Conservation (phyloP, 257 asterid species). For the Anisodus tanguticus region DNA sequence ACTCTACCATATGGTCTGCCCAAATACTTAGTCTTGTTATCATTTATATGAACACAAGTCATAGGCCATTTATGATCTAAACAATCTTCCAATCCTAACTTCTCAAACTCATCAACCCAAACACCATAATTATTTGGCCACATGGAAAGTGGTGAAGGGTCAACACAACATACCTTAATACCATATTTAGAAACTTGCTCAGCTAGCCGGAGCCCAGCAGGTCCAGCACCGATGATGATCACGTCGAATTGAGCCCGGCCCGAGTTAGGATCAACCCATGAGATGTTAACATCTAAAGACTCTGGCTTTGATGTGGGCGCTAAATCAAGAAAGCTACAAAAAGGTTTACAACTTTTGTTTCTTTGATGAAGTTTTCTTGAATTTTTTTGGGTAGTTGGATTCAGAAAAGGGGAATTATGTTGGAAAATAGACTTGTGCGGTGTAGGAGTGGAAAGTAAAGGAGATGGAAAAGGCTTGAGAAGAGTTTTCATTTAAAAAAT, state of each 20-base stretch:
- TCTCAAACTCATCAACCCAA: slow-evolving; percentile 91
- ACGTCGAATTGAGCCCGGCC: slow-evolving; percentile 66
- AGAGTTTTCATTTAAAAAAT: slow-evolving; percentile 57
- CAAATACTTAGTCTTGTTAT: slow-evolving; percentile 67
- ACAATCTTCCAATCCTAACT: slow-evolving; percentile 68
- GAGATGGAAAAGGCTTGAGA: slow-evolving; percentile 47
- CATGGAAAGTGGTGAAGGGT: slow-evolving; percentile 87
- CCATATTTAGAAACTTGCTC: slow-evolving; percentile 73
- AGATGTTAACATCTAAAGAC: slow-evolving; percentile 56
- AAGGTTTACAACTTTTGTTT: slow-evolving; percentile 41
- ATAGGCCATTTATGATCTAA: slow-evolving; percentile 79
- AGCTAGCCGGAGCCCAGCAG: slow-evolving; percentile 86
- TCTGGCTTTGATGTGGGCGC: slow-evolving; percentile 66
- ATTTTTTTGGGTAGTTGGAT: slow-evolving; percentile 26
- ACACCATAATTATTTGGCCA: slow-evolving; percentile 95
- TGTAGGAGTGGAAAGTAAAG: slow-evolving; percentile 42
- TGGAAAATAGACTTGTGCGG: slow-evolving; percentile 34
- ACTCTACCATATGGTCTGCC: slow-evolving; percentile 83
- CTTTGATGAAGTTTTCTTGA: slow-evolving; percentile 39
- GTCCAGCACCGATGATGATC: slow-evolving; percentile 87
- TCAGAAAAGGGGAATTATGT: slow-evolving; percentile 36
- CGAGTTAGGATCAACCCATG: slow-evolving; percentile 55
- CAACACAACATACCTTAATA: slow-evolving; percentile 80
- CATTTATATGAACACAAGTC: slow-evolving; percentile 62
- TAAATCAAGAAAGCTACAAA: slow-evolving; percentile 66